Base-by-base conservation (phyloP, 202 grass and related monocot species). In the Dendrocalamus latiflorus region DNA sequence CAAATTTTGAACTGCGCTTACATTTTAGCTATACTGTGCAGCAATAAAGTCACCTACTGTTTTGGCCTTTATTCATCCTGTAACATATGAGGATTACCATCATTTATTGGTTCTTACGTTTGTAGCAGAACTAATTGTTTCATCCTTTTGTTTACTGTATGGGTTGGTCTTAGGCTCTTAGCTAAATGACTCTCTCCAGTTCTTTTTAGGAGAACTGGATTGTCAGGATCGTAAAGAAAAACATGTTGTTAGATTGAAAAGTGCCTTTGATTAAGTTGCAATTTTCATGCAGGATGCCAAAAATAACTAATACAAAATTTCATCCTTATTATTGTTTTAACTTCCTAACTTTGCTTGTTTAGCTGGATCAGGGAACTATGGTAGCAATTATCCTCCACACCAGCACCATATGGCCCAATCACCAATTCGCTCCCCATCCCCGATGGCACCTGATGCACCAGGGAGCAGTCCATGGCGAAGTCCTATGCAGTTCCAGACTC, bases 401-500 rank as follows among this genome's bases (percentile, higher is more conserved):
- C 78, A 78, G 78, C 88, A 90, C 10, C 74, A 63, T 62, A 64
- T 70, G 69, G 43, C 57, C 42, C 24, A 34, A 33, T 47, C 79
- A 13, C 65, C 79, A 77, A 42, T 51, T 53, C 72, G 72, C 24
- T 44, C 53, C 37, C 74, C 59, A 60, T 73, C 49, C 9, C 58
- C 0, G 13, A 82, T 70, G 44, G 30, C 55, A 37, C 47, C 14
- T 1, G 74, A 51, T 83, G 25, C 68, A 79, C 74, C 60, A 20
- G 25, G 61, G 74, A 68, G 42, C 62, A 83, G 61, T 56, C 74
- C 67, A 79, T 83, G 84, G 84, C 81, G 9, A 83, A 53, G 43
- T 69, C 79, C 79, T 75, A 70, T 75, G 68, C 84, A 75, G n/a
- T 87, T 79, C 74, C 79, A 83, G 69, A 72, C 76, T 83, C 84